Evolutionary conservation across 768 basidiomycete species (phyloP).

Genomic region (Pleurotus sapidus): DNA sequence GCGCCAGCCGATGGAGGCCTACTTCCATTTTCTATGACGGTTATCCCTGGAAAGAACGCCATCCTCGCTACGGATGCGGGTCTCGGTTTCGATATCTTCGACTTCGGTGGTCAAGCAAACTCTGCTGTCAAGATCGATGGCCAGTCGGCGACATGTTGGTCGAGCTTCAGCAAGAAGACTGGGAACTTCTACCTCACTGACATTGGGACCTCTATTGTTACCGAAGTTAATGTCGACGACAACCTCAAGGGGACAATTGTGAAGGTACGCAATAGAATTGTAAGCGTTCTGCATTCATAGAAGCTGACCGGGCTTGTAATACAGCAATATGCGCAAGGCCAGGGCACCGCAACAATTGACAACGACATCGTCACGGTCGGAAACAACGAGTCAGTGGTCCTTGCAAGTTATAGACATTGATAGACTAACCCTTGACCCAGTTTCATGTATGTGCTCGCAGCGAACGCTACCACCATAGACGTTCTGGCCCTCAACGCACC

Average conservation of each 20-base stretch:
- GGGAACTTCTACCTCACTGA: constrained; percentile 45
- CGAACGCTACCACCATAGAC: constrained; percentile 35
- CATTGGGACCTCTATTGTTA: constrained; percentile 34
- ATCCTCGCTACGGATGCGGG: constrained; percentile 38
- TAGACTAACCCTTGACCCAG: constrained; percentile 15
- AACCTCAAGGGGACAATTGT: constrained; percentile 44
- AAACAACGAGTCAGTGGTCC: constrained; percentile 24
- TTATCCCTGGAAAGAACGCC: constrained; percentile 36
- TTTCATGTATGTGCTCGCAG: constrained; percentile 37
- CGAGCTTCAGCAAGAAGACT: constrained; percentile 35
- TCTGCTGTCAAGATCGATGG: constrained; percentile 31
- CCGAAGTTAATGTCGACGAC: constrained; percentile 44
- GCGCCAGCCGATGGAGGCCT: constrained; percentile 37
- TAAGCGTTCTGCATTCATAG: neutral
- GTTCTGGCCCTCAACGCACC: constrained; percentile 36
- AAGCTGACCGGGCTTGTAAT: neutral
- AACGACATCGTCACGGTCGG: constrained; percentile 36
- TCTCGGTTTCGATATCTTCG: constrained; percentile 36
- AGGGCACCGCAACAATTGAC: constrained; percentile 35
- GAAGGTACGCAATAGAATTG: constrained; percentile 23
- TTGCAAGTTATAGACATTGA: neutral
- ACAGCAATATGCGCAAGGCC: constrained; percentile 38
- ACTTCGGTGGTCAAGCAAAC: constrained; percentile 25
- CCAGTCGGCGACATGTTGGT: constrained; percentile 43
- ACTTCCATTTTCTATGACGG: constrained; percentile 48